Base-by-base conservation (phyloP, 768 basidiomycete genomes). In the Steccherinum ochraceum region DNA sequence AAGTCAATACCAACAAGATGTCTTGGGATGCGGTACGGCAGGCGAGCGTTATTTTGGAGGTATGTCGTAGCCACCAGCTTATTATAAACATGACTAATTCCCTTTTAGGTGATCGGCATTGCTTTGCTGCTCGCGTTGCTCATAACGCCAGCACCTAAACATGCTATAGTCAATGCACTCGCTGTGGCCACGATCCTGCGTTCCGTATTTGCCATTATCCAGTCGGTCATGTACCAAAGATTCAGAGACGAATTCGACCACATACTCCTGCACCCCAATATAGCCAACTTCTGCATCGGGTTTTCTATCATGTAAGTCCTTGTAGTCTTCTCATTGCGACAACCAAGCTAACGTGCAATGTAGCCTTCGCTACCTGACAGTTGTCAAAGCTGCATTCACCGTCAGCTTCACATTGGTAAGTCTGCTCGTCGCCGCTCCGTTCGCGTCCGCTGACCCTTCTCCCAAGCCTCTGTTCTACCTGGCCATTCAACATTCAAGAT, bases 341-440 rank as follows among this genome's bases (percentile, higher is more conserved):
- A 24, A 20, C 12, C 26, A 18, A 24, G 3, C 25, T 21, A 24
- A 20, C 12, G 20, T 23, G 18, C 30, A 35, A 16, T 26, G 7
- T 18, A 61, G 60, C 23, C 24, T 59, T 2, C 56, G 54, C 16
- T 61, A 61, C 40, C 30, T 52, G 3, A 61, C 56, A 2, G 56
- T 61, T 19, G 56, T 52, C 12, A 61, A 57, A 41, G 53, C 60
- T 5, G 56, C 60, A 0, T 61, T 59, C 44, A 47, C 54, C 3
- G 54, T 61, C 47, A 59, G 56, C 56, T 61, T 61, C 52, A 59
- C 56, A 2, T 19, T 59, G 49, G 60, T 61, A 12, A 18, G 54
- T 35, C 5, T 2, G 16, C 13, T 7, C 46, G 18, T 46, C 11
- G 11, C 24, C 5, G 13, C 45, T 42, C 42, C 7, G 42, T 20